phyloP scores from a whole-genome alignment of 179 eudicot species.

The Amaranthus tricolor region DNA sequence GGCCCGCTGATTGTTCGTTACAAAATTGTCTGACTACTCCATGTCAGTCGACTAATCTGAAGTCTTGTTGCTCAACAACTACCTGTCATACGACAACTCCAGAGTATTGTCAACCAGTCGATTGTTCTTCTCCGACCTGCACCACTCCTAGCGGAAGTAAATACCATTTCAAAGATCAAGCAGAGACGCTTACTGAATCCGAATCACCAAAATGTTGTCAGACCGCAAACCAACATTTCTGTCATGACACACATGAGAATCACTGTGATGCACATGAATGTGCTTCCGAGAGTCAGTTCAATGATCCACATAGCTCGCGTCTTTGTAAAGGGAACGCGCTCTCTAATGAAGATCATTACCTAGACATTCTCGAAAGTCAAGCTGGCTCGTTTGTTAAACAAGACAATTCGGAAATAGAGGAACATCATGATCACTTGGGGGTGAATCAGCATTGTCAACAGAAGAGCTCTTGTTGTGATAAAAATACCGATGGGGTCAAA shows the following conservation, averaged over 20 bases:
- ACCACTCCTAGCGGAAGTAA: not conserved
- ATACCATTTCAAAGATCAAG: too few relatives aligned
- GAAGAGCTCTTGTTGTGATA: too few relatives aligned
- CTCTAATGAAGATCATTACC: slow-evolving; percentile 24
- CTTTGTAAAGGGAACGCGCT: not conserved
- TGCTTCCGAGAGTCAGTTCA: slow-evolving; percentile 4
- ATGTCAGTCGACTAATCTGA: not conserved
- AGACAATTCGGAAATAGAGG: not conserved
- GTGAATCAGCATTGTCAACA: not conserved
- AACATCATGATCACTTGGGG: not conserved
- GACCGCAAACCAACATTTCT: too few relatives aligned
- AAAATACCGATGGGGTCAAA: too few relatives aligned
- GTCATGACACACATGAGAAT: too few relatives aligned
- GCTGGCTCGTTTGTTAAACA: slow-evolving; percentile 15
- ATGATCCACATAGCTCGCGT: not conserved
- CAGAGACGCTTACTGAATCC: too few relatives aligned
- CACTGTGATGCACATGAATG: slow-evolving; percentile 1
- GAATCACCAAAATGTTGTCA: too few relatives aligned
- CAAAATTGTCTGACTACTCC: not conserved
- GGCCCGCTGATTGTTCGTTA: not conserved
- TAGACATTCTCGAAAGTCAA: slow-evolving; percentile 29
- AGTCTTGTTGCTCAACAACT: not conserved
- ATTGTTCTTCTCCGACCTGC: not conserved
- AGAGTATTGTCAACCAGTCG: not conserved
- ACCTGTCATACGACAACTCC: too few relatives aligned